Evolutionary conservation across 805 yeast genomes (phyloP), one percentile per base, ranked within the genome.

Genomic region (Starmerella bombi): DNA sequence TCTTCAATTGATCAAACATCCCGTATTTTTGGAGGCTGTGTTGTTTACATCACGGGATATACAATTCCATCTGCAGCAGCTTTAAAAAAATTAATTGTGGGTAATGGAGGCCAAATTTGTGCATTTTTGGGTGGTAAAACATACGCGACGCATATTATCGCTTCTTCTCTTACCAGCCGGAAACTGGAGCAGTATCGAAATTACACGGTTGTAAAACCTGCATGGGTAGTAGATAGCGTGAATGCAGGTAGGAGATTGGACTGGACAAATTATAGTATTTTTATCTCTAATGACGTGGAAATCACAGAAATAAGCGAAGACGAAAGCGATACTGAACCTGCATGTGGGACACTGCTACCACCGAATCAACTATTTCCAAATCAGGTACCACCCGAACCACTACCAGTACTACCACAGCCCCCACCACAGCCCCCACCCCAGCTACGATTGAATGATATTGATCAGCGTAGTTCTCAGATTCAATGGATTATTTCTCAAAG

Each of bases 21-120:
- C 1, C 59, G 58, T 2, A 63, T 86, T 1, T 85, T 88, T 54
- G 52, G 62, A 28, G 74, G 69, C 1, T 81, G 86, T 55, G 59
- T 65, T 1, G 67, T 88, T 4, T 76, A 80, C 57, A 84, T 88
- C n/a, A 86, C 85, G 53, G 98, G 98, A 1, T 75, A 80, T 52
- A 88, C 97, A 0, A 62, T 60, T 2, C 97, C 97, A 0, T 74
- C 86, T n/a, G 70, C 84, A 14, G 61, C 71, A 32, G 78, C 74
- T 44, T 61, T 91, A 23, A 88, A 81, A 52, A 70, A 76, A 41
- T 51, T 83, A 49, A 75, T 88, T 2, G 72, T 81, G 2, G 50
- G 74, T 8, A 71, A 86, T 58, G 96, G 97, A 1, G 98, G 98
- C 0, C 67, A 62, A 38, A 82, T 80, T 46, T 54, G 78, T 18